Evolutionary conservation across 2,329 filamentous ascomycete genomes (phyloP).

Genomic region (Ceratocystis cacaofunesta): DNA sequence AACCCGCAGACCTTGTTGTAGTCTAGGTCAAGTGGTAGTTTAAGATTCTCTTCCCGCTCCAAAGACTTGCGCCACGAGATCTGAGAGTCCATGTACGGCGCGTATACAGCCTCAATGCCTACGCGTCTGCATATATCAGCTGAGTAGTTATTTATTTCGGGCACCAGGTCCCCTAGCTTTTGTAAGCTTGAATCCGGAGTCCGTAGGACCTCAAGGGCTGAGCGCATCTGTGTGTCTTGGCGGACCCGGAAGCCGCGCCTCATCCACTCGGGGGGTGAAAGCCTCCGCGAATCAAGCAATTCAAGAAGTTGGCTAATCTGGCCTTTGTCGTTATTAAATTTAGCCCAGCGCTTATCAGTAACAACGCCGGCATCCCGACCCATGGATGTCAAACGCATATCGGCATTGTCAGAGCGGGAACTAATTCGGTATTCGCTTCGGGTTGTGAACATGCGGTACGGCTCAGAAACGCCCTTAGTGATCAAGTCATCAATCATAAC

Average conservation of each 20-base stretch:
- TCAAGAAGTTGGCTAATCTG: constrained; percentile 53
- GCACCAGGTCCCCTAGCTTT: constrained; percentile 43
- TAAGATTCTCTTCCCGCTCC: constrained; percentile 59
- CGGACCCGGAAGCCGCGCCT: constrained; percentile 54
- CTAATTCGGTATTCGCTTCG: constrained; percentile 92
- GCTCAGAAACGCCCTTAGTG: constrained; percentile 91
- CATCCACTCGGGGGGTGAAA: constrained; percentile 52
- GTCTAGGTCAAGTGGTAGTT: constrained; percentile 58
- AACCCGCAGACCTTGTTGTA: constrained; percentile 61
- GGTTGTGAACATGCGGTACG: constrained; percentile 96
- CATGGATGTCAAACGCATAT: constrained; percentile 65
- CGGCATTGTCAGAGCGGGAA: constrained; percentile 84
- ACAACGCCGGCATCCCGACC: constrained; percentile 67
- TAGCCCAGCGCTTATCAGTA: constrained; percentile 59
- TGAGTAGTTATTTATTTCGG: constrained; percentile 38
- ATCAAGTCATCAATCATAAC: constrained; percentile 98
- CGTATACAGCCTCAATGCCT: constrained; percentile 69
- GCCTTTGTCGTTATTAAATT: constrained; percentile 48
- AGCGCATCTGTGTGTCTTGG: constrained; percentile 50
- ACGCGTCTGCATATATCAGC: constrained; percentile 52
- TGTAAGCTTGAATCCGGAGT: constrained; percentile 45
- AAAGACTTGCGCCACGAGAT: constrained; percentile 50
- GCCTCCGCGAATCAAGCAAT: constrained; percentile 41
- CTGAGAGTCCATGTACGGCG: constrained; percentile 70
- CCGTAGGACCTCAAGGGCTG: constrained; percentile 66